Evolutionary conservation across 495 filamentous ascomycete species (phyloP).

Genomic region (Talaromyces nanjingensis): DNA sequence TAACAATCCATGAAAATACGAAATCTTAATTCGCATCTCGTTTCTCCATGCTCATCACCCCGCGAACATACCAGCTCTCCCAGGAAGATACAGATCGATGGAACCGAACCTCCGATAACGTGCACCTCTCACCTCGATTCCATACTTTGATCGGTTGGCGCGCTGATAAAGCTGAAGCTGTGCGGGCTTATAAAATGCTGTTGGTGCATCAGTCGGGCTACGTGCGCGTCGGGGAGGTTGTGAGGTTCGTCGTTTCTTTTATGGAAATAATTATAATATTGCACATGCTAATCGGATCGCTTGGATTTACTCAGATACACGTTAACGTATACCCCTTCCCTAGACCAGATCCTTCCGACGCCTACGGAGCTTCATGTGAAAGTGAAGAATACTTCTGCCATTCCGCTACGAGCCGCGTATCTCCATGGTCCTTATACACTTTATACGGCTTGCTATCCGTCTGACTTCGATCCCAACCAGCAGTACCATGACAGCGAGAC

Average conservation of each 20-base stretch:
- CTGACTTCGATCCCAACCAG: slow-evolving; percentile 69
- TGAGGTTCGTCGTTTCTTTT: slow-evolving; percentile 42
- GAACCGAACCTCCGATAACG: slow-evolving; percentile 14
- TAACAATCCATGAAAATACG: background rate
- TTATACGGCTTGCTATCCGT: slow-evolving; percentile 75
- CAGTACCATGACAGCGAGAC: slow-evolving; percentile 55
- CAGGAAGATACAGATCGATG: slow-evolving; percentile 31
- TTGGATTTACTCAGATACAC: slow-evolving; percentile 55
- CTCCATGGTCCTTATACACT: slow-evolving; percentile 93
- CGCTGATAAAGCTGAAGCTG: slow-evolving; percentile 15
- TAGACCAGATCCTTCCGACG: slow-evolving; percentile 79
- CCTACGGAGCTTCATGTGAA: slow-evolving; percentile 72
- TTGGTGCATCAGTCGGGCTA: slow-evolving; percentile 81
- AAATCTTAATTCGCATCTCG: background rate
- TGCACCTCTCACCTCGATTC: slow-evolving; percentile 19
- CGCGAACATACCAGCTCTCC: slow-evolving; percentile 41
- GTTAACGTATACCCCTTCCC: slow-evolving; percentile 83
- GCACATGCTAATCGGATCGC: slow-evolving; percentile 11
- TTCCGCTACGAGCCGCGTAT: slow-evolving; percentile 87
- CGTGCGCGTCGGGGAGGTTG: slow-evolving; percentile 87
- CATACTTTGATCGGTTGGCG: slow-evolving; percentile 37
- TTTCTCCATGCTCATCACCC: slow-evolving; percentile 41
- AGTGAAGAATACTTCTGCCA: slow-evolving; percentile 86
- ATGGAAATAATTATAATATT: background rate
- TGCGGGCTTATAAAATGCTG: slow-evolving; percentile 55